A percentile compares a stretch with the other conserved stretches of the same genome.
Conservation (phyloP, 2,329 filamentous ascomycete species). For the Alternaria viburni region DNA sequence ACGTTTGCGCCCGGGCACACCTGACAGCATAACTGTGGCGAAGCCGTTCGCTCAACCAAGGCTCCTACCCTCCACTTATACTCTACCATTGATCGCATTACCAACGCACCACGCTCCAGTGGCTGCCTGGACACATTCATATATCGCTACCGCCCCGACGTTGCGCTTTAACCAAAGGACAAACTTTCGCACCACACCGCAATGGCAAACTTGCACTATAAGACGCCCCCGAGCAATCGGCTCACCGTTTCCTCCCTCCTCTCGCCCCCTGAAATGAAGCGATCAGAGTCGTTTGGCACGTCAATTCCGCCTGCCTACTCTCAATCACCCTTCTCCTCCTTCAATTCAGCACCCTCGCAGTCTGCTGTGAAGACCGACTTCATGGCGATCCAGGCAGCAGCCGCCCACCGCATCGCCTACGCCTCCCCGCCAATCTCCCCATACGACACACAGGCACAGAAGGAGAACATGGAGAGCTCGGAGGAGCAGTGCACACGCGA, state of each 20-base stretch:
- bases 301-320: conserved; percentile 31
- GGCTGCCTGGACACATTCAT: conserved; percentile 21
- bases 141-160: conserved; percentile 6
- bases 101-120: conserved; percentile 5
- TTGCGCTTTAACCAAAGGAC: conserved; percentile 16
- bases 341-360: conserved; percentile 35
- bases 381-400: conserved; percentile 27
- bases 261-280: conserved; percentile 51
- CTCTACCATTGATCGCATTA: conserved; percentile 12
- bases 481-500: conserved; percentile 41
- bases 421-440: conserved; percentile 51
- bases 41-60: conserved; percentile 15
- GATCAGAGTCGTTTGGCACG: conserved; percentile 48
- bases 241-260: conserved; percentile 49
- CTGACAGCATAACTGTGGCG: conserved; percentile 17
- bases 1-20: conserved; percentile 21
- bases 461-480: conserved; percentile 43
- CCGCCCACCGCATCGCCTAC: conserved; percentile 39
- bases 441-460: conserved; percentile 43
- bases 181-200: conserved; percentile 24
- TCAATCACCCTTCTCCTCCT: conserved; percentile 34
- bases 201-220: conserved; percentile 40
- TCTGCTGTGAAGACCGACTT: conserved; percentile 25
- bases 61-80: conserved; percentile 16
- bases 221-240: conserved; percentile 38